Conservation (phyloP, 2,329 filamentous ascomycete species). For the Myriosclerotinia curreyana region DNA sequence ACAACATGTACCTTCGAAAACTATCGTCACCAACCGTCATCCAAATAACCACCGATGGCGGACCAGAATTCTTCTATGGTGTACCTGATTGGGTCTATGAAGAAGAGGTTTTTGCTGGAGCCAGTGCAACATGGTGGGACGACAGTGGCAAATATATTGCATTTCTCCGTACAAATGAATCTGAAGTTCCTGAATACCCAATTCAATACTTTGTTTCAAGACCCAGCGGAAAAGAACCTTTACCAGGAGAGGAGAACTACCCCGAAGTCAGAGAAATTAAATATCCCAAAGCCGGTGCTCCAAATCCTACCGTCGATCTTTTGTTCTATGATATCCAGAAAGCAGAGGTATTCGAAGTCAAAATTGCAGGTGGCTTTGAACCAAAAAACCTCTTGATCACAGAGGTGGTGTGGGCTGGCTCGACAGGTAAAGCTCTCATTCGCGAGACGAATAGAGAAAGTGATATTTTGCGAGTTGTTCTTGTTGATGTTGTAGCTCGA, state of each 20-base stretch:
- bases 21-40: constrained; percentile 44
- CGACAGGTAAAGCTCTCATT: constrained; percentile 70
- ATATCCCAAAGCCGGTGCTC: constrained; percentile 92
- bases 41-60: constrained; percentile 82
- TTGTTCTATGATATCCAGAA: constrained; percentile 83
- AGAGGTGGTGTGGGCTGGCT: constrained; percentile 85
- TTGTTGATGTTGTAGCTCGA: constrained; percentile 74
- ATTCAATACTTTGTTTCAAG: constrained; percentile 90
- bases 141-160: constrained; percentile 84
- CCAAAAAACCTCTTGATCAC: constrained; percentile 87
- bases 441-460: constrained; percentile 94
- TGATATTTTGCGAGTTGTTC: constrained; percentile 80
- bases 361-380: constrained; percentile 71
- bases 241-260: constrained; percentile 76
- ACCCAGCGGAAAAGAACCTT: constrained; percentile 69
- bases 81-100: constrained; percentile 98
- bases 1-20: constrained; percentile 83
- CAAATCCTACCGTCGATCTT: constrained; percentile 85
- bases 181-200: constrained; percentile 83
- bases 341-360: constrained; percentile 74
- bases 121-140: constrained; percentile 93
- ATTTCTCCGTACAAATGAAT: constrained; percentile 92
- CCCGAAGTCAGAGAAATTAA: constrained; percentile 91
- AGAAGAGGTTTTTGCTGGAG: constrained; percentile 72
- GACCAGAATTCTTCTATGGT: constrained; percentile 87